phyloP scores from a whole-genome alignment of 2,329 filamentous ascomycete genomes.

The Cladosporium sp. region DNA sequence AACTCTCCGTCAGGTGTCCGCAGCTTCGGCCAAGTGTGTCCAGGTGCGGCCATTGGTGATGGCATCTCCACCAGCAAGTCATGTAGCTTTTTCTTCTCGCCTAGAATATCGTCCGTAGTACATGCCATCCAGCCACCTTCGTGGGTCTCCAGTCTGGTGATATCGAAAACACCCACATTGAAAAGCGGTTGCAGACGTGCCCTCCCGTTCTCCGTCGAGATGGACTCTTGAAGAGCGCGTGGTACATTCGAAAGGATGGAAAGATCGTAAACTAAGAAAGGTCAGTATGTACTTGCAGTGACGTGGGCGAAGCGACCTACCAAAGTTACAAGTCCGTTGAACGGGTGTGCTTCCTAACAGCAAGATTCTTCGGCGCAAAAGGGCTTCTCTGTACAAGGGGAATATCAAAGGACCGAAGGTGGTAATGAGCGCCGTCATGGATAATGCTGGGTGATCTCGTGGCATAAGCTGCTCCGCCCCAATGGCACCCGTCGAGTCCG shows the following conservation, averaged over 20 bases:
- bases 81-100: constrained; percentile 81
- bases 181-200: constrained; percentile 65
- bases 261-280: constrained; percentile 77
- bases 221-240: constrained; percentile 65
- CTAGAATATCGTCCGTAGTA: constrained; percentile 90
- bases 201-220: constrained; percentile 61
- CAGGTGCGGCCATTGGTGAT: constrained; percentile 41
- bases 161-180: constrained; percentile 89
- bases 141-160: constrained; percentile 67
- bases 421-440: constrained; percentile 73
- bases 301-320: neutral
- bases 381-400: constrained; percentile 81
- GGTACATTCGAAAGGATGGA: constrained; percentile 92
- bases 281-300: neutral
- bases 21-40: constrained; percentile 69
- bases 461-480: constrained; percentile 67
- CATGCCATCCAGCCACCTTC: constrained; percentile 83
- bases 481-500: constrained; percentile 58
- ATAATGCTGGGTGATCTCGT: constrained; percentile 81
- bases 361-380: constrained; percentile 83
- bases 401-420: constrained; percentile 90
- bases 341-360: constrained; percentile 86
- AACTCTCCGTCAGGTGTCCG: constrained; percentile 62
- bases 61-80: constrained; percentile 87
- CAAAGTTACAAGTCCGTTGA: constrained; percentile 65